Conservation (phyloP, 257 asterid species). For the Solanum pennellii region DNA sequence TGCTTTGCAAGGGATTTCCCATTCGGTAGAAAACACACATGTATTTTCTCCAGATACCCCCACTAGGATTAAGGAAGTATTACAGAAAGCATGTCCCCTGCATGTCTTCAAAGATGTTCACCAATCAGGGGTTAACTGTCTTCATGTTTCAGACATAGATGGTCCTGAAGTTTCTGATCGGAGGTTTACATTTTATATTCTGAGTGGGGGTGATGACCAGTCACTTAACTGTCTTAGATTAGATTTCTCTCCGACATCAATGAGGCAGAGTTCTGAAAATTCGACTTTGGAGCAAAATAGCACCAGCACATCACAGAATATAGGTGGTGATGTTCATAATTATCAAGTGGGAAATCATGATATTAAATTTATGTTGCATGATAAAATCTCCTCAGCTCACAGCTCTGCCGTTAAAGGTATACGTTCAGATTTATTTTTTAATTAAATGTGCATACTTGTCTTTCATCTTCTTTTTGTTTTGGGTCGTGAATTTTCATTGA, state of each 20-base stretch:
- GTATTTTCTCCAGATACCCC: not conserved
- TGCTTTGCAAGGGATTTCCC: conserved; percentile 8
- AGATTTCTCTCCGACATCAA: conserved; percentile 28
- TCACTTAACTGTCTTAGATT: conserved; percentile 57
- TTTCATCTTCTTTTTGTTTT: not conserved
- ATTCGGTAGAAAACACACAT: conserved; percentile 7
- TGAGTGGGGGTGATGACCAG: conserved; percentile 98
- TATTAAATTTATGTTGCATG: conserved; percentile 31
- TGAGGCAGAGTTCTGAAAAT: conserved; percentile 12
- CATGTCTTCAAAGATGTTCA: conserved; percentile 52
- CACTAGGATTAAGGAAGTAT: not conserved
- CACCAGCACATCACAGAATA: conserved; percentile 6
- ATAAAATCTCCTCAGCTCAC: conserved; percentile 71
- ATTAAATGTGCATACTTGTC: not conserved
- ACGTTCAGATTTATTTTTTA: not conserved
- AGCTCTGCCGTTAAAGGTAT: conserved; percentile 91
- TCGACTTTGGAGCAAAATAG: conserved; percentile 1
- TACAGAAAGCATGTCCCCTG: conserved; percentile 27
- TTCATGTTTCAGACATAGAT: conserved; percentile 41
- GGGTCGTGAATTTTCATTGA: not conserved
- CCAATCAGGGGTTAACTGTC: conserved; percentile 94
- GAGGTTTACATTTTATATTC: conserved; percentile 29
- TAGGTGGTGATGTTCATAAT: conserved; percentile 5
- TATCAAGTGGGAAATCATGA: conserved; percentile 31
- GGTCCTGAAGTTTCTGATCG: conserved; percentile 22